Evolutionary conservation across 2,329 filamentous ascomycete species (phyloP).

Genomic region (Cephalotrichum gorgonifer): DNA sequence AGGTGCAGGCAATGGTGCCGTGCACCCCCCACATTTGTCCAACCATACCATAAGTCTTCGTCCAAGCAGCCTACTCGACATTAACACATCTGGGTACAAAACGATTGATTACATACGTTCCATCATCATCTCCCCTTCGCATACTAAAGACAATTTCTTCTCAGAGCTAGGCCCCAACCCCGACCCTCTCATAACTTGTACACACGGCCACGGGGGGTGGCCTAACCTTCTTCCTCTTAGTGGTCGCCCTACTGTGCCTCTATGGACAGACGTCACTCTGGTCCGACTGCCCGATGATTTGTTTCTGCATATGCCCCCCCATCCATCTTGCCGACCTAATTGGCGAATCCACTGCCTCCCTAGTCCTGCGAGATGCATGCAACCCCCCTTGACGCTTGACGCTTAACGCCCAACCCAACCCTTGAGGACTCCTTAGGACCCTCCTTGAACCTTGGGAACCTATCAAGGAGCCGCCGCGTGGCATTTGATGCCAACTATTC

Average conservation of each 20-base stretch:
- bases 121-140: no score
- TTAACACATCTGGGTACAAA: no score
- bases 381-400: not conserved
- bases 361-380: not conserved
- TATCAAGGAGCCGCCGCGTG: not conserved
- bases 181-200: no score
- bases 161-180: no score
- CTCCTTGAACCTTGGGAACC: not conserved
- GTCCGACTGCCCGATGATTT: constrained; percentile 4
- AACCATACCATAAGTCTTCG: no score
- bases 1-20: no score
- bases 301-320: not conserved
- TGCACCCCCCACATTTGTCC: no score
- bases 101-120: no score
- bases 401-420: not conserved
- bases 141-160: no score
- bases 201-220: no score
- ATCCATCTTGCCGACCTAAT: not conserved
- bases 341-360: not conserved
- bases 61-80: no score
- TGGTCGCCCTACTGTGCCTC: not conserved
- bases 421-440: no score
- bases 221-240: not conserved
- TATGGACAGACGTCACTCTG: not conserved
- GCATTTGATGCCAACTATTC: not conserved